These are phyloP conservation scores for Coemansia sp. DNA, from an alignment of 192 early-diverging fungal species.

Conservation along the genomic window DNA sequence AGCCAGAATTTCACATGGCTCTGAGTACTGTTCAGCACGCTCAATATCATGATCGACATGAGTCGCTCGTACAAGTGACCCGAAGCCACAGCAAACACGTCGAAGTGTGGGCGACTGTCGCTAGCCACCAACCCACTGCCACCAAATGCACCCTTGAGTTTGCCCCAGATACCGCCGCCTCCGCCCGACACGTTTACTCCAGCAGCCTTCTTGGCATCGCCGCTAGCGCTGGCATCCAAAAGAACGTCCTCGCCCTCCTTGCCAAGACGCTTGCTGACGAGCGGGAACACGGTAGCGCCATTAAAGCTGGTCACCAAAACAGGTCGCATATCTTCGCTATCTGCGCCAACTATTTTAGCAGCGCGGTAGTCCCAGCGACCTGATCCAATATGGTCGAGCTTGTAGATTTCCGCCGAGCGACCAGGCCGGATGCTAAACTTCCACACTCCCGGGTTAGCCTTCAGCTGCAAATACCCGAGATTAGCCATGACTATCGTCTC, in stretches of 20 bases:
- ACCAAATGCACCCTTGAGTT: slow-evolving; percentile 35
- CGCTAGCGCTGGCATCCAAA: slow-evolving; percentile 27
- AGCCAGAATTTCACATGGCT: slow-evolving; percentile 98
- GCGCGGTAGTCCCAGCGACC: slow-evolving; percentile 43
- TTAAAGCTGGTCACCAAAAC: slow-evolving; percentile 79
- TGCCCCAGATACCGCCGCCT: slow-evolving; percentile 39
- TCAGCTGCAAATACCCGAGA: slow-evolving; percentile 94
- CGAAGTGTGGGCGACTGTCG: slow-evolving; percentile 63
- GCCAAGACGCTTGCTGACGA: slow-evolving; percentile 78
- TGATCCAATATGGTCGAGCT: slow-evolving; percentile 56
- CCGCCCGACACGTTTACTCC: neutral
- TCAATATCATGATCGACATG: slow-evolving; percentile 95
- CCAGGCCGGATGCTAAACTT: slow-evolving; percentile 77
- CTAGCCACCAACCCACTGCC: neutral
- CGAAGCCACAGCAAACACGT: slow-evolving; percentile 98
- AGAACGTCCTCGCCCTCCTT: slow-evolving; percentile 79
- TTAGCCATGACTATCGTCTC: slow-evolving; percentile 99
- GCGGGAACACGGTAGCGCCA: slow-evolving; percentile 81
- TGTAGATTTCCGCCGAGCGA: slow-evolving; percentile 78
- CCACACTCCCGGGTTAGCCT: slow-evolving; percentile 93
- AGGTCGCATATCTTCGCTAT: slow-evolving; percentile 29
- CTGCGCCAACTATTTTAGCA: slow-evolving; percentile 16
- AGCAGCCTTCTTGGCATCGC: slow-evolving; percentile 8
- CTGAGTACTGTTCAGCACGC: slow-evolving; percentile 85
- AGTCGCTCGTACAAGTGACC: slow-evolving; percentile 98